Evolutionary conservation across 176 grass and related monocot species (phyloP).

Genomic region (Tillandsia leiboldiana): DNA sequence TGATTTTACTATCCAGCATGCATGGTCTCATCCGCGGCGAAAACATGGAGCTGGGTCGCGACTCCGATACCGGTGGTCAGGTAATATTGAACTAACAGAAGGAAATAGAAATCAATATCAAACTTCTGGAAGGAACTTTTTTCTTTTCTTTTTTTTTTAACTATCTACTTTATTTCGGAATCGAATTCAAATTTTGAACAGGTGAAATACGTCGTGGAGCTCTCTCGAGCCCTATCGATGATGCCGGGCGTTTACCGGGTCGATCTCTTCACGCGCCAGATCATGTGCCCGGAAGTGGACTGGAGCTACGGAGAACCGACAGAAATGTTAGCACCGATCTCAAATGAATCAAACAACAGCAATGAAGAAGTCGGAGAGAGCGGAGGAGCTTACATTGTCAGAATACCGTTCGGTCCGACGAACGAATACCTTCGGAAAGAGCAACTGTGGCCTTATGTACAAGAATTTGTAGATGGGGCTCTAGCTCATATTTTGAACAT

Average conservation of each 20-base stretch:
- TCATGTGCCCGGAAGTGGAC: slow-evolving; percentile 58
- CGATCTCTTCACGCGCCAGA: slow-evolving; percentile 60
- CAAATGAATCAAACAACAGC: slow-evolving; percentile 36
- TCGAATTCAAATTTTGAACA: slow-evolving; percentile 20
- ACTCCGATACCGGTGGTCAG: slow-evolving; percentile 88
- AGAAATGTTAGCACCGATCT: slow-evolving; percentile 52
- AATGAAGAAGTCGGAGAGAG: slow-evolving; percentile 50
- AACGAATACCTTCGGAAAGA: slow-evolving; percentile 77
- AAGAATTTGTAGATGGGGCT: slow-evolving; percentile 87
- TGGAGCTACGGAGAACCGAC: slow-evolving; percentile 76
- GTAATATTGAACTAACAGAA: slow-evolving; percentile 12
- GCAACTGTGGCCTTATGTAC: slow-evolving; percentile 68
- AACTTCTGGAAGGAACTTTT: background rate
- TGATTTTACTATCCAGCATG: slow-evolving; percentile 38
- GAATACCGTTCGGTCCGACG: slow-evolving; percentile 79
- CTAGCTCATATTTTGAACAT: slow-evolving; percentile 64
- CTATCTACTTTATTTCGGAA: slow-evolving; percentile 5
- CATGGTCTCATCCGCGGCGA: slow-evolving; percentile 83
- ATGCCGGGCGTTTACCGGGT: slow-evolving; percentile 76
- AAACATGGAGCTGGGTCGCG: slow-evolving; percentile 81
- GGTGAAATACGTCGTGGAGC: slow-evolving; percentile 88
- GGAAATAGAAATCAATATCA: too few species aligned
- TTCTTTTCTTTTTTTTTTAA: slow-evolving; percentile 9
- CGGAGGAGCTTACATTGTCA: slow-evolving; percentile 68
- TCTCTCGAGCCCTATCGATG: slow-evolving; percentile 60